Evolutionary conservation across 192 early-diverging fungal genomes (phyloP), one percentile per base, ranked within the genome.

Genomic region (Lobosporangium transversale): DNA sequence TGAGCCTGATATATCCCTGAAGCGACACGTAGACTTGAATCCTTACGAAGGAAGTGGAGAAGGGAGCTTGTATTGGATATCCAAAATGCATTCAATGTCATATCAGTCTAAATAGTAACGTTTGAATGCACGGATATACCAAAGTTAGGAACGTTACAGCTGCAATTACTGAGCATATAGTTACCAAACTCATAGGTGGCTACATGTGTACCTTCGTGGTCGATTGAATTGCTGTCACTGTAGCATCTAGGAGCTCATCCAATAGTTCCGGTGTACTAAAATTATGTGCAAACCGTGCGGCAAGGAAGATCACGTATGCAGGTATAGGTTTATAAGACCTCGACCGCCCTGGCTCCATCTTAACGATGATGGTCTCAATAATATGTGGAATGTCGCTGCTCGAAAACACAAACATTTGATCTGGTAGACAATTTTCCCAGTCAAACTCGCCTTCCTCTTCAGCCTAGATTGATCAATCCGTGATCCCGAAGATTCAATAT

Each of bases 391-490:
- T 81, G 5, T 88, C 87, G 20, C 84, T 83, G 48, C 83, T 84
- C 31, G 90, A 89, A 83, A 96, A 95, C 10, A 97, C 95, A 81
- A 94, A 91, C 97, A 98, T 98, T 68, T 98, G 95, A 78, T 94
- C 91, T 7, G 87, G 88, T 53, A 85, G 79, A 73, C 94, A 94
- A 11, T 67, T 83, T 45, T 91, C 85, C 94, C 94, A 98, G 62
- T 90, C 83, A 78, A 93, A 95, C 45, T 81, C 82, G 4, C 70
- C 70, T 32, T 58, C 58, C 20, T 75, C 63, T 1, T 61, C 63
- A 15, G 47, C 52, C 2, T 45, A 29, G 6, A n/a, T n/a, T n/a
- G n/a, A n/a, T n/a, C n/a, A n/a, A 24, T 11, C 53, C 62, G 52
- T 37, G 21, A 24, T n/a, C n/a, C n/a, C n/a, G n/a, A 40, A 14